Evolutionary conservation across 345 rosid genomes (phyloP), one percentile per base, ranked within the genome.

Genomic region (Citrus reticulata): DNA sequence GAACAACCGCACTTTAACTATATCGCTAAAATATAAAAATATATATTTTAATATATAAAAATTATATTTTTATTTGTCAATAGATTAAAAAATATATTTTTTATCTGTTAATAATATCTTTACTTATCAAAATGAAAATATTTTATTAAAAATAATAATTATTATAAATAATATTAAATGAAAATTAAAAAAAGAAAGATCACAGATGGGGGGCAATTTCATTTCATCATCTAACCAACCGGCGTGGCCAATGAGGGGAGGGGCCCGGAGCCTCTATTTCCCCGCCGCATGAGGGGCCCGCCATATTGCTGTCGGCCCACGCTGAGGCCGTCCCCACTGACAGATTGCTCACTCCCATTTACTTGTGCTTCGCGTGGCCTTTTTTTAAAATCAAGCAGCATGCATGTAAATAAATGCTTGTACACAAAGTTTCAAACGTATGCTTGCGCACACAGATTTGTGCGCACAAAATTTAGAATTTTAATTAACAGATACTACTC

Each of bases 261-360:
- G 80, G 81, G 42, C 76, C 78, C 49, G 66, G 35, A 8, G 22
- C 61, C 88, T 77, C 81, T 78, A 61, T 86, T 78, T 72, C 68
- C 73, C 35, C 83, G 90, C 88, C 88, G 85, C 6, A 17, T 2
- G 85, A 72, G 83, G 93, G 84, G 62, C 86, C 88, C 73, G 3
- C 67, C 25, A 49, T n/a, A 5, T 14, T 0, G 32, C 63, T 84
- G 91, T 86, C 90, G 87, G 88, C 87, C 86, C 90, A 84, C 88
- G 87, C 86, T 73, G 39, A 40, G 82, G 76, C 74, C 83, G 58
- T 75, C 81, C 78, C 83, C 51, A 57, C 82, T 55, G 35, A 14
- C 77, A 40, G 72, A 78, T 64, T 46, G 27, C 74, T 66, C 82
- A 54, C 72, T 74, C 83, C 83, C 80, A 76, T 75, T 73, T 19